Evolutionary conservation across 768 basidiomycete genomes (phyloP).

Genomic region (Lentinula raphanica): DNA sequence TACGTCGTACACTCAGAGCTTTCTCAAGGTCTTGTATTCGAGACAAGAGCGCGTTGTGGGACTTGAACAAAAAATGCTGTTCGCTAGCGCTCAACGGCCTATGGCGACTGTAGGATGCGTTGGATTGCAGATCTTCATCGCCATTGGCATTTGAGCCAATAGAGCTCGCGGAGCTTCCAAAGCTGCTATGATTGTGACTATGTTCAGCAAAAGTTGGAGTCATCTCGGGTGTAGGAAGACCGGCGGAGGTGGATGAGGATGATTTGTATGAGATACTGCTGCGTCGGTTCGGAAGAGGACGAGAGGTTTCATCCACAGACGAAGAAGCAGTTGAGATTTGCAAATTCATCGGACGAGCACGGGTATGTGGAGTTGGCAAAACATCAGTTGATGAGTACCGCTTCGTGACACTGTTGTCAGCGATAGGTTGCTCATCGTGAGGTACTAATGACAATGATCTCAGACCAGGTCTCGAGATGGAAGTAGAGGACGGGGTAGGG

Average conservation of each 20-base stretch:
- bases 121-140: slow-evolving; percentile 37
- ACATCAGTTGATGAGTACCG: slow-evolving; percentile 25
- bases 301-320: slow-evolving; percentile 6
- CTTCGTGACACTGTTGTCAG: slow-evolving; percentile 20
- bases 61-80: slow-evolving; percentile 82
- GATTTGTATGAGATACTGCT: slow-evolving; percentile 76
- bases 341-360: slow-evolving; percentile 32
- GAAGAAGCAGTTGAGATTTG: slow-evolving; percentile 11
- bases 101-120: slow-evolving; percentile 18
- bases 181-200: slow-evolving; percentile 25
- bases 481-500: slow-evolving; percentile 52
- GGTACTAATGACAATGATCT: slow-evolving; percentile 47
- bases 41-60: slow-evolving; percentile 75
- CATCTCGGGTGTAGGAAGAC: slow-evolving; percentile 69
- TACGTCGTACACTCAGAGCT: slow-evolving; percentile 44
- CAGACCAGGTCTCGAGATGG: slow-evolving; percentile 44
- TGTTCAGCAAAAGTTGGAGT: slow-evolving; percentile 55
- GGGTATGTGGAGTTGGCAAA: slow-evolving; percentile 25
- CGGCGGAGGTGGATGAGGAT: slow-evolving; percentile 39
- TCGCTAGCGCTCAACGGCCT: slow-evolving; percentile 66
- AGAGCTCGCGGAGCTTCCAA: slow-evolving; percentile 16
- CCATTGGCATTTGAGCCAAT: slow-evolving; percentile 17
- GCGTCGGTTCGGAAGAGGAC: slow-evolving; percentile 3
- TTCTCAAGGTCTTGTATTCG: slow-evolving; percentile 80
- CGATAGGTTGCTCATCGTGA: slow-evolving; percentile 24